phyloP scores from a whole-genome alignment of 1,284 basidiomycete genomes.

The Coriolopsis trogii region DNA sequence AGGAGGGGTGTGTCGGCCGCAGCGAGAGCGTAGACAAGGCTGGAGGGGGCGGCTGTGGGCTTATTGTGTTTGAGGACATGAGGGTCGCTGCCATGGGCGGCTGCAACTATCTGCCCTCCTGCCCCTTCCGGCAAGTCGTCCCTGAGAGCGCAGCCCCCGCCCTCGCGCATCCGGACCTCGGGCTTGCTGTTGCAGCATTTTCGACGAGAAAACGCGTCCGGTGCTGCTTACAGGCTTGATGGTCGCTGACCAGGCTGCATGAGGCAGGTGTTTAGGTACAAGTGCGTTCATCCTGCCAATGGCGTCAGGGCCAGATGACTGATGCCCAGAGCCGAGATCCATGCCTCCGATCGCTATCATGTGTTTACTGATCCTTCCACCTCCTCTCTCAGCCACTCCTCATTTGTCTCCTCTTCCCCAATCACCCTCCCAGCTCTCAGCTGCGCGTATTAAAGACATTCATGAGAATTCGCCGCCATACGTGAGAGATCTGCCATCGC shows the following conservation, averaged over 20 bases:
- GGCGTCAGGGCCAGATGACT: no score
- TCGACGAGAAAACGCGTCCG: no score
- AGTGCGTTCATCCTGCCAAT: no score
- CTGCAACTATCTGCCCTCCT: not conserved
- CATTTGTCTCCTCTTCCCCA: not conserved
- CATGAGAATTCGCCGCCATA: no score
- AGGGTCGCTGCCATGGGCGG: not conserved
- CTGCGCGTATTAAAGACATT: not conserved
- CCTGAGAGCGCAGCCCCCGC: slow-evolving; percentile 9
- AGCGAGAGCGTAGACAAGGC: slow-evolving; percentile 13
- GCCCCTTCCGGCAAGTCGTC: not conserved
- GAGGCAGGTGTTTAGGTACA: no score
- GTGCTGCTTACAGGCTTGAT: no score
- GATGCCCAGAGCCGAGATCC: no score
- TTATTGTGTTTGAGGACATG: slow-evolving; percentile 25
- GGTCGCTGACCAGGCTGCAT: no score
- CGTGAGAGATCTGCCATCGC: no score
- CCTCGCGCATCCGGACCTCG: not conserved
- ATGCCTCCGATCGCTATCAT: slow-evolving; percentile 13
- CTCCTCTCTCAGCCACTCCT: not conserved
- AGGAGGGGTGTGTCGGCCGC: slow-evolving; percentile 1
- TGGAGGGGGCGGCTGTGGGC: slow-evolving; percentile 14
- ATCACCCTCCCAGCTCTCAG: not conserved
- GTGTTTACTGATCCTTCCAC: slow-evolving; percentile 5
- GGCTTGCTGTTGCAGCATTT: not conserved